Percentiles rank a stretch among this genome's conserved stretches.
Evolutionary conservation across 2,329 filamentous ascomycete genomes (phyloP).

Genomic region (Exophiala oligosperma): DNA sequence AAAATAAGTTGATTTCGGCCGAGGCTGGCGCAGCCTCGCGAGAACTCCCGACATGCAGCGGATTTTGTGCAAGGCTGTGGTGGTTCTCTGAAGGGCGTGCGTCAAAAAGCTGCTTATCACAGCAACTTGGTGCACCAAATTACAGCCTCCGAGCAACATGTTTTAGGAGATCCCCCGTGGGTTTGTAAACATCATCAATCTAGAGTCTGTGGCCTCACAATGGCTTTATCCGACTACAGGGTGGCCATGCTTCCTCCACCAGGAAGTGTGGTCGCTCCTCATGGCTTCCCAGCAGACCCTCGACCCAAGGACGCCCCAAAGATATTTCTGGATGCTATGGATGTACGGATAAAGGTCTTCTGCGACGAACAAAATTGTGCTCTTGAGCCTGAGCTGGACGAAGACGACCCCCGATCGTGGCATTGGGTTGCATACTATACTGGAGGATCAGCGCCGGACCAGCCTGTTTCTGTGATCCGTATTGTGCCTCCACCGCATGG

Average conservation of each 20-base stretch:
- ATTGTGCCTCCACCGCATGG: slow-evolving; percentile 78
- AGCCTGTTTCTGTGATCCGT: slow-evolving; percentile 73
- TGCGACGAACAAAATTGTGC: slow-evolving; percentile 58
- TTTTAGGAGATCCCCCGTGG: too few relatives aligned
- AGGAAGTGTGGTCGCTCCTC: slow-evolving; percentile 23
- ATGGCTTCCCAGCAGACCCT: slow-evolving; percentile 27
- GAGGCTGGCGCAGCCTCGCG: too few relatives aligned
- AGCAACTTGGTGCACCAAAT: not conserved
- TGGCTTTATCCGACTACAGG: slow-evolving; percentile 5
- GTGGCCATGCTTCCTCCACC: slow-evolving; percentile 23
- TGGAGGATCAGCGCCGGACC: slow-evolving; percentile 29
- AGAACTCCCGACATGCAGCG: too few relatives aligned
- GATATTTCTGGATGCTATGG: slow-evolving; percentile 62
- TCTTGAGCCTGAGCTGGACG: slow-evolving; percentile 72
- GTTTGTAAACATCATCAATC: not conserved
- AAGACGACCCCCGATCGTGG: slow-evolving; percentile 74
- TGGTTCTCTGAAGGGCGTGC: too few relatives aligned
- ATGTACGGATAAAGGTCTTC: slow-evolving; percentile 58
- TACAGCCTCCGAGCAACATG: too few relatives aligned
- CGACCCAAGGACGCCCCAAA: slow-evolving; percentile 38
- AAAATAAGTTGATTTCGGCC: not conserved
- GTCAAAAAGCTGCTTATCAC: not conserved
- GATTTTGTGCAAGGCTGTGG: too few relatives aligned
- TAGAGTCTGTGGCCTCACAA: not conserved
- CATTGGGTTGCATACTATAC: slow-evolving; percentile 83